Evolutionary conservation across 768 basidiomycete genomes (phyloP).

Genomic region (Holtermannia corniformis): DNA sequence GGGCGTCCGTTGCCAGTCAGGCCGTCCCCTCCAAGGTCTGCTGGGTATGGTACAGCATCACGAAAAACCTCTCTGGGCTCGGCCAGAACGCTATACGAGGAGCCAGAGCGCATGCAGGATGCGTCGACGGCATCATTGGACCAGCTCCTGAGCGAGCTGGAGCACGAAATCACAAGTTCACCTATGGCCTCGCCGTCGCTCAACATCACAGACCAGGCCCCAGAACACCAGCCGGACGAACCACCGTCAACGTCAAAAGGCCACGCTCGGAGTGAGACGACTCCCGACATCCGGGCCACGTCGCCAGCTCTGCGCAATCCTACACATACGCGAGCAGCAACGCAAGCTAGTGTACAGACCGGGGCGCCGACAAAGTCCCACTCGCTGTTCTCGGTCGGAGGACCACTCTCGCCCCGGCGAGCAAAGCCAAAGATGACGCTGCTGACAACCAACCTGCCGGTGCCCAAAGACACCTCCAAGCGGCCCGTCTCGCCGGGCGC

Average conservation of each 20-base stretch:
- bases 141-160: not conserved
- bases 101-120: not conserved
- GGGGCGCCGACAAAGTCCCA: too few relatives aligned
- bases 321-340: not conserved
- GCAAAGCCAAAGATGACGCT: not conserved
- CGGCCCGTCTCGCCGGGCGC: slow-evolving; percentile 25
- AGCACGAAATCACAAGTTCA: not conserved
- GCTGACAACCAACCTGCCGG: slow-evolving; percentile 13
- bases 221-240: not conserved
- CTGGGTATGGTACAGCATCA: too few relatives aligned
- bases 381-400: not conserved
- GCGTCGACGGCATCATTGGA: not conserved
- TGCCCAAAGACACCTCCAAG: slow-evolving; percentile 5
- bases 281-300: not conserved
- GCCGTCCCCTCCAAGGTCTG: too few relatives aligned
- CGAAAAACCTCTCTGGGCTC: too few relatives aligned
- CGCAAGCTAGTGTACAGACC: not conserved
- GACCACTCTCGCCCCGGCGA: not conserved
- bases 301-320: not conserved
- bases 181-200: not conserved
- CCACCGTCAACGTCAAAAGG: too few relatives aligned
- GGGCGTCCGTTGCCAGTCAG: not conserved
- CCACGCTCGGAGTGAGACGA: not conserved
- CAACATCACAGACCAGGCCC: not conserved
- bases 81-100: too few relatives aligned